Evolutionary conservation across 371 early-diverging fungal genomes (phyloP).

Genomic region (Mucor indicus): DNA sequence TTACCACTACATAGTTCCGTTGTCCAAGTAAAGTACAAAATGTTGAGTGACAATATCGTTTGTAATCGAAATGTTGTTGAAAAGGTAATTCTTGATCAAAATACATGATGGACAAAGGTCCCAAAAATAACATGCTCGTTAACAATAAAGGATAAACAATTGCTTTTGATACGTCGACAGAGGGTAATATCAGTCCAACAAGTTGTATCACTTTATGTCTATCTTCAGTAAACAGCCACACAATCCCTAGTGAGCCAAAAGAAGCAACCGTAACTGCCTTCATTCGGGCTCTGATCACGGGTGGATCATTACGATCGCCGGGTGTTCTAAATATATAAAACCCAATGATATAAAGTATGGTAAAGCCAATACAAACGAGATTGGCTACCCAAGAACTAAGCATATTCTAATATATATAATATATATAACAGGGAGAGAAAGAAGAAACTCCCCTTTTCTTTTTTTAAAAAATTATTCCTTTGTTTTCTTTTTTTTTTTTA

Average conservation of each 20-base stretch:
- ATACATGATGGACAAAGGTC: constrained; percentile 41
- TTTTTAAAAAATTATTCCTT: background rate
- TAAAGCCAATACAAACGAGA: constrained; percentile 29
- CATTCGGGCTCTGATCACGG: constrained; percentile 37
- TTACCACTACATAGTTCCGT: constrained; percentile 48
- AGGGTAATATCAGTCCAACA: too few species aligned
- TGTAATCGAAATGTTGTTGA: constrained; percentile 28
- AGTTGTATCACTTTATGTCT: background rate
- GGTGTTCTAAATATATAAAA: constrained; percentile 32
- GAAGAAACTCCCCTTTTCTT: background rate
- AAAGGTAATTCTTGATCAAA: constrained; percentile 37
- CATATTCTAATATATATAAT: too few species aligned
- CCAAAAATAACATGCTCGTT: constrained; percentile 44
- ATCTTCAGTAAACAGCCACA: constrained; percentile 9
- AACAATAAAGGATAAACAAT: constrained; percentile 35
- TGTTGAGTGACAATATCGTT: constrained; percentile 15
- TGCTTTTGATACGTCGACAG: too few species aligned
- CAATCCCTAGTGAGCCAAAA: constrained; percentile 14
- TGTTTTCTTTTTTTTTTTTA: too few species aligned
- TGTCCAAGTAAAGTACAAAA: constrained; percentile 26
- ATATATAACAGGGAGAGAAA: too few species aligned
- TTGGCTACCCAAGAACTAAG: constrained; percentile 31
- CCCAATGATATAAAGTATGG: constrained; percentile 36
- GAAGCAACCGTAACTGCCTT: constrained; percentile 33
- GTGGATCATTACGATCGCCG: constrained; percentile 31